Base-by-base conservation (phyloP, 2,329 filamentous ascomycete species). In the Penicillium capsulatum region DNA sequence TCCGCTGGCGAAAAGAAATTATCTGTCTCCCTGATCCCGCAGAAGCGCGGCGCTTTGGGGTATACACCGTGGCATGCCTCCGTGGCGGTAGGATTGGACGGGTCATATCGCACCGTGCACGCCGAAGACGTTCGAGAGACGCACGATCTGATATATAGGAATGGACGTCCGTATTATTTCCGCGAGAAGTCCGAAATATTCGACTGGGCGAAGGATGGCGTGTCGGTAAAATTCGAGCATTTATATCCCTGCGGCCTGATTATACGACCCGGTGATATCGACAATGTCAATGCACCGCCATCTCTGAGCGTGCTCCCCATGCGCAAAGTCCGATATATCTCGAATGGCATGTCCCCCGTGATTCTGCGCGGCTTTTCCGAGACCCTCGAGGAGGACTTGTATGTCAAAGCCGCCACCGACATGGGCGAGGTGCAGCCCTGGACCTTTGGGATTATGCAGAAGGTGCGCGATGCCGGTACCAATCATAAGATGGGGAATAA, bases 361-460 rank as follows among this genome's bases (percentile, higher is more conserved):
- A 51, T 79, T 3, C 58, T 79, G 1, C 72, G 77, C 1, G 74
- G 70, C 0, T 79, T 80, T 35, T 51, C 64, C 7, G 65, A 72
- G 28, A 74, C 68, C 2, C 67, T 66, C 0, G 60, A 73, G 9
- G 60, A 71, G 6, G 66, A 72, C 0, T 35, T 64, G 0, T 77
- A 75, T 29, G 54, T 74, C 10, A 57, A 65, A 2, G 74, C 74
- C 40, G 68, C 68, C 0, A 47, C 66, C 5, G 67, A 74, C 7
- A 64, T 78, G 3, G 75, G 76, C 17, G 60, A 57, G 1, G 69
- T 74, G 0, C 51, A 70, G 6, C 67, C 70, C 0, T 79, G 74
- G 76, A 76, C 71, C 40, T 77, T 77, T 36, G 76, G 73, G 0
- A 54, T 74, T 1, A 55, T 76, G 2, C 65, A 75, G 1, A 70